These are phyloP conservation scores for Calonectria montana DNA, from an alignment of 2,329 filamentous ascomycete genomes.

Conservation along the genomic window DNA sequence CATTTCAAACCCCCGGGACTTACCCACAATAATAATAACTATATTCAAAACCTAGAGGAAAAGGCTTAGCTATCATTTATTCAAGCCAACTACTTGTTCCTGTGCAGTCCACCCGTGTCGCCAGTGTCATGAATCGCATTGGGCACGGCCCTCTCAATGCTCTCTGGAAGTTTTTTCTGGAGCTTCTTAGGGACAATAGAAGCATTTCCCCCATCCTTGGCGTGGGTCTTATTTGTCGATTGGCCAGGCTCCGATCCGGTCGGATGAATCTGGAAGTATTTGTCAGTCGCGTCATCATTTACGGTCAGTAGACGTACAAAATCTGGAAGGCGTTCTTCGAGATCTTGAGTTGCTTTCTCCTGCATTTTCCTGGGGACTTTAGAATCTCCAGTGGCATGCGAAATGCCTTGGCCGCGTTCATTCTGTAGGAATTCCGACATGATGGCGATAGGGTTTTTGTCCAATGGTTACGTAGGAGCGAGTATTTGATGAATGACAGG, in stretches of 20 bases:
- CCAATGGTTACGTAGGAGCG: too few species aligned
- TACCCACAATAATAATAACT: too few species aligned
- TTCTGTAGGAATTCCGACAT: constrained; percentile 22
- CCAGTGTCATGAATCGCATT: constrained; percentile 38
- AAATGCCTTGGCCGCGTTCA: constrained; percentile 29
- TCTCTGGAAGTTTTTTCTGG: constrained; percentile 39
- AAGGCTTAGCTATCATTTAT: not conserved
- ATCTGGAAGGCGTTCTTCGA: constrained; percentile 37
- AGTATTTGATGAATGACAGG: not conserved
- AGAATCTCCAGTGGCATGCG: constrained; percentile 35
- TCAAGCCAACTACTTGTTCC: not conserved
- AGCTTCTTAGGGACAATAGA: constrained; percentile 38
- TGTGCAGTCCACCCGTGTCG: constrained; percentile 16
- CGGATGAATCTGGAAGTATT: constrained; percentile 31
- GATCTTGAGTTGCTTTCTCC: not conserved
- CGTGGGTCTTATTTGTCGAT: constrained; percentile 32
- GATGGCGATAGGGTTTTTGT: not conserved
- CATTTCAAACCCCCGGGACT: too few species aligned
- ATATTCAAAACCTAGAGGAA: too few species aligned
- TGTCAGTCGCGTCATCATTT: not conserved
- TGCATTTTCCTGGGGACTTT: constrained; percentile 33
- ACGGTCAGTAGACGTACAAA: constrained; percentile 13
- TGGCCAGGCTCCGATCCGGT: constrained; percentile 29
- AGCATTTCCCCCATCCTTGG: constrained; percentile 28
- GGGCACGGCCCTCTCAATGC: constrained; percentile 33